Conservation (phyloP, 1,284 basidiomycete species). For the Xerocomus nothofagi region DNA sequence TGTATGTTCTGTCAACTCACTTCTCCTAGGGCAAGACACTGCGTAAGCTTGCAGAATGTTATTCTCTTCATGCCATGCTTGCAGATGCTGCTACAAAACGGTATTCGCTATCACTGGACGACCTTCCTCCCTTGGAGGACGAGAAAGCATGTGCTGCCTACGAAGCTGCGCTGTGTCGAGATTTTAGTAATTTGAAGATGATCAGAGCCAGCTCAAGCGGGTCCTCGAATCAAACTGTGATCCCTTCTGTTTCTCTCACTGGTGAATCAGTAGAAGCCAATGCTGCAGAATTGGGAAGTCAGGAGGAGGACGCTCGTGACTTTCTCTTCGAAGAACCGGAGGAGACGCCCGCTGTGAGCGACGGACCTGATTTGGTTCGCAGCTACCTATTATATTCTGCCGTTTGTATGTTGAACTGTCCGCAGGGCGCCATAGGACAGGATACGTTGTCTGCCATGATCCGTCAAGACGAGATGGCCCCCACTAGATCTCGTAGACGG, state of each 20-base stretch:
- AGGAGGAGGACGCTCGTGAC: slow-evolving; percentile 24
- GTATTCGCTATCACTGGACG: slow-evolving; percentile 52
- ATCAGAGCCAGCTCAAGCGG: slow-evolving; percentile 25
- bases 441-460: slow-evolving; percentile 68
- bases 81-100: slow-evolving; percentile 45
- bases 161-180: slow-evolving; percentile 51
- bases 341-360: slow-evolving; percentile 12
- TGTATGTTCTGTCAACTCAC: slow-evolving; percentile 16
- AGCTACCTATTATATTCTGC: slow-evolving; percentile 2
- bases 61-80: slow-evolving; percentile 42
- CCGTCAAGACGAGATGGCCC: slow-evolving; percentile 63
- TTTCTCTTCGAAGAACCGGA: slow-evolving; percentile 28
- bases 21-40: slow-evolving; percentile 59
- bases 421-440: slow-evolving; percentile 61
- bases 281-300: slow-evolving; percentile 16
- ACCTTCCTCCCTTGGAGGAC: slow-evolving; percentile 53
- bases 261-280: slow-evolving; percentile 12
- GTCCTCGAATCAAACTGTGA: slow-evolving; percentile 14
- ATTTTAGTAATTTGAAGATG: slow-evolving; percentile 38
- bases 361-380: slow-evolving; percentile 36
- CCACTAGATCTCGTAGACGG: slow-evolving; percentile 54
- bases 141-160: slow-evolving; percentile 43
- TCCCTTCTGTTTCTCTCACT: slow-evolving; percentile 1
- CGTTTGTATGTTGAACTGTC: slow-evolving; percentile 12
- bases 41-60: slow-evolving; percentile 48